These are phyloP conservation scores for Scutellaria galericulata DNA, from an alignment of 257 asterid genomes.

Conservation along the genomic window DNA sequence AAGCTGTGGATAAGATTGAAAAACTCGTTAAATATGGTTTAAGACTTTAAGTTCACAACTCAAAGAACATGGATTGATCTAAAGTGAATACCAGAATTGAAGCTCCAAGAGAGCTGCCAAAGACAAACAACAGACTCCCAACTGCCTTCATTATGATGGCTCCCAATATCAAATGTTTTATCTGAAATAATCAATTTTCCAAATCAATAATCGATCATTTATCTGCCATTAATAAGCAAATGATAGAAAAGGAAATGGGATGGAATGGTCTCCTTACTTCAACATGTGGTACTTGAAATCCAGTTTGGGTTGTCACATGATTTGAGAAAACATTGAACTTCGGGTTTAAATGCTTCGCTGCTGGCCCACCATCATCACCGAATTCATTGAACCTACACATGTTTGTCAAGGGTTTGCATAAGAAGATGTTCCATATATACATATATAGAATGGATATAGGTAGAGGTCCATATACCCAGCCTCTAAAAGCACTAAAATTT, in stretches of 20 bases:
- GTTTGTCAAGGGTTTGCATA: slow-evolving; percentile 16
- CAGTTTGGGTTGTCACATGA: slow-evolving; percentile 63
- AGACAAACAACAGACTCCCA: slow-evolving; percentile 79
- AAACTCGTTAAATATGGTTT: not conserved
- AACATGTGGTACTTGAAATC: slow-evolving; percentile 60
- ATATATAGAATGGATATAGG: not conserved
- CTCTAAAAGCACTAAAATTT: not conserved
- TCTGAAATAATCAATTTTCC: slow-evolving; percentile 44
- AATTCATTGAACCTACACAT: slow-evolving; percentile 67
- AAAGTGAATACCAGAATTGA: slow-evolving; percentile 56
- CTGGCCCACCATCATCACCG: slow-evolving; percentile 82
- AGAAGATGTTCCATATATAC: slow-evolving; percentile 3
- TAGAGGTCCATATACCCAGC: not conserved
- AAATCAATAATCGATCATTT: not conserved
- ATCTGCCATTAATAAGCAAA: not conserved
- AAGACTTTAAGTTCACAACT: not conserved
- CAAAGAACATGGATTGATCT: slow-evolving; percentile 3
- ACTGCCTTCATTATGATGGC: slow-evolving; percentile 67
- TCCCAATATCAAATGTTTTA: slow-evolving; percentile 70
- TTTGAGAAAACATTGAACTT: slow-evolving; percentile 69
- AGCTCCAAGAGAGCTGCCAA: slow-evolving; percentile 83
- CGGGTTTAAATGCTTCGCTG: slow-evolving; percentile 65
- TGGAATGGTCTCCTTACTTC: slow-evolving; percentile 54
- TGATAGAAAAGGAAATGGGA: not conserved
- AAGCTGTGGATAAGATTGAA: slow-evolving; percentile 47